Evolutionary conservation across 371 early-diverging fungal species (phyloP).

Genomic region (Mucor indicus): DNA sequence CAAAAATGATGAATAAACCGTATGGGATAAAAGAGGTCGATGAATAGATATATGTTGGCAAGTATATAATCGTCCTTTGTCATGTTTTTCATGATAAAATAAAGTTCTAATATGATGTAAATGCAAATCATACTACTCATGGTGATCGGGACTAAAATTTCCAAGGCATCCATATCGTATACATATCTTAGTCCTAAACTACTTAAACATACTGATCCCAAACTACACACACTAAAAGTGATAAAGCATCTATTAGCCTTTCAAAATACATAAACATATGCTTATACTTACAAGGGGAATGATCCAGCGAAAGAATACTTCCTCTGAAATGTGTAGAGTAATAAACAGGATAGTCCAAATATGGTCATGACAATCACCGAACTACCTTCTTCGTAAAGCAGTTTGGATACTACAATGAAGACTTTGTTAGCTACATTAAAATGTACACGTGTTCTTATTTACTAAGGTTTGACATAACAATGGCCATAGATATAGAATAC

Average conservation of each 20-base stretch:
- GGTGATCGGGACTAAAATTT: slow-evolving; percentile 35
- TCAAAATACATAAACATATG: not conserved
- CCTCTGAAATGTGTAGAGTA: slow-evolving; percentile 18
- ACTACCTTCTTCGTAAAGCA: slow-evolving; percentile 15
- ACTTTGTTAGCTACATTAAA: no score
- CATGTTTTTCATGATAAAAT: slow-evolving; percentile 36
- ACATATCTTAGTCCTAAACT: slow-evolving; percentile 14
- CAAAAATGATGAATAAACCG: slow-evolving; percentile 50
- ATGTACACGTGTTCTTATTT: not conserved
- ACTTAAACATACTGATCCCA: slow-evolving; percentile 15
- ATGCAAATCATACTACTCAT: slow-evolving; percentile 26
- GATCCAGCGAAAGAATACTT: slow-evolving; percentile 17
- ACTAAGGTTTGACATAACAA: slow-evolving; percentile 13
- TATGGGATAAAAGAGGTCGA: slow-evolving; percentile 45
- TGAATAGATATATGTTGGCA: slow-evolving; percentile 40
- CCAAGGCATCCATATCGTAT: slow-evolving; percentile 21
- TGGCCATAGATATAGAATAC: slow-evolving; percentile 1
- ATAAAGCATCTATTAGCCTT: not conserved
- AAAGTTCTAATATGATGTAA: slow-evolving; percentile 40
- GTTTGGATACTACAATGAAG: slow-evolving; percentile 15
- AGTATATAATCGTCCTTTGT: slow-evolving; percentile 40
- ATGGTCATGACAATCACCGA: slow-evolving; percentile 16
- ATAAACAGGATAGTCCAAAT: slow-evolving; percentile 10
- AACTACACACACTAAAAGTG: slow-evolving; percentile 17
- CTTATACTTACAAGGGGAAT: slow-evolving; percentile 25